Evolutionary conservation across 1,284 basidiomycete species (phyloP).

Genomic region (Austroboletus niveus): DNA sequence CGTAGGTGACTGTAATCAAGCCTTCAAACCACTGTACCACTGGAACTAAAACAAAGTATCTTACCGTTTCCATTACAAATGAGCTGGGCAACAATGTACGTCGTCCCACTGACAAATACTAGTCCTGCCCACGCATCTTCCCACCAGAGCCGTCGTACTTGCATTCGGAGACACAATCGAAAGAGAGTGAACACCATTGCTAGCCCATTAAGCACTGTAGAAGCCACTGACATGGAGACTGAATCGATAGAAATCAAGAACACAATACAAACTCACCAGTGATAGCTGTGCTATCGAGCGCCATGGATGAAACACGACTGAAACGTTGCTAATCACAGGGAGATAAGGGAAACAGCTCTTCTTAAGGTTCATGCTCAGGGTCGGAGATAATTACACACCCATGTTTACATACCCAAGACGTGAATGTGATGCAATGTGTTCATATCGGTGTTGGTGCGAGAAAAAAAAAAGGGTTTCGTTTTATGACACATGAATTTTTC

Average conservation of each 20-base stretch:
- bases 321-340: too few relatives aligned
- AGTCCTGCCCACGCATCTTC: constrained; percentile 3
- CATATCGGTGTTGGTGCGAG: too few relatives aligned
- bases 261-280: neutral
- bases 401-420: too few relatives aligned
- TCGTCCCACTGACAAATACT: neutral
- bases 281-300: neutral
- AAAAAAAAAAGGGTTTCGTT: too few relatives aligned
- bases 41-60: neutral
- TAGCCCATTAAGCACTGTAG: neutral
- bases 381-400: too few relatives aligned
- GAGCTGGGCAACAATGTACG: neutral
- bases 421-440: too few relatives aligned
- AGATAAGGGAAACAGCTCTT: too few relatives aligned
- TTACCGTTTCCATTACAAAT: neutral
- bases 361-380: too few relatives aligned
- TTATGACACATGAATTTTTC: too few relatives aligned
- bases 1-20: too few relatives aligned
- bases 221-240: neutral
- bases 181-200: neutral
- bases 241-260: neutral
- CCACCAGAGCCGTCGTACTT: constrained; percentile 3
- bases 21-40: too few relatives aligned
- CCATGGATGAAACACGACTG: too few relatives aligned
- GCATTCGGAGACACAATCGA: neutral